Percentiles rank a stretch among this genome's conserved stretches.
phyloP scores from a whole-genome alignment of 78 protist genomes.

The Protostelium mycophagum region DNA sequence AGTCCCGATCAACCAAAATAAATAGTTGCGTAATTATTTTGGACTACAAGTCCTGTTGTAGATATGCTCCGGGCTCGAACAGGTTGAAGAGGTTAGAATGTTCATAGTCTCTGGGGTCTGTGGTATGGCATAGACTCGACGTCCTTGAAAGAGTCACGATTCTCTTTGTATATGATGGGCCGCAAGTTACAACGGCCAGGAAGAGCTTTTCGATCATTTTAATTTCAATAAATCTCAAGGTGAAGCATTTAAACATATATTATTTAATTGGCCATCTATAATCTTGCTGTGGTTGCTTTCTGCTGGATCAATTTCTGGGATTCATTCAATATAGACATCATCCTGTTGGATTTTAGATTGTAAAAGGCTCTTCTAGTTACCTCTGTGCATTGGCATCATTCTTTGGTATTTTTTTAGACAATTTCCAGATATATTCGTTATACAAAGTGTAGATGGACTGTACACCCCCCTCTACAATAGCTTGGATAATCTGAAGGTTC shows the following conservation, averaged over 20 bases:
- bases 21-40: too few species aligned
- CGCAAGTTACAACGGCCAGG: too few species aligned
- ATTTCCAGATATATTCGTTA: conserved; percentile 26
- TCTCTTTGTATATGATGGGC: too few species aligned
- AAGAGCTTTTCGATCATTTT: too few species aligned
- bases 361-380: conserved; percentile 14
- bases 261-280: too few species aligned
- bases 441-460: conserved; percentile 29
- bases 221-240: too few species aligned
- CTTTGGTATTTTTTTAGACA: conserved; percentile 23
- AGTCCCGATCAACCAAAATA: too few species aligned
- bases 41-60: too few species aligned
- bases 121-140: background rate
- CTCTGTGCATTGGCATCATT: conserved; percentile 33
- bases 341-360: conserved; percentile 34
- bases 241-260: too few species aligned
- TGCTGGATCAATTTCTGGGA: too few species aligned
- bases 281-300: too few species aligned
- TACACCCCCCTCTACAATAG: conserved; percentile 26
- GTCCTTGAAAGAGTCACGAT: background rate
- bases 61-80: background rate
- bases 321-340: too few species aligned
- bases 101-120: background rate
- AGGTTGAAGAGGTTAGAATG: background rate
- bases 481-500: conserved; percentile 25